These are phyloP conservation scores for Trichosanthes truncata DNA, from an alignment of 306 rosid species.

Conservation along the genomic window DNA sequence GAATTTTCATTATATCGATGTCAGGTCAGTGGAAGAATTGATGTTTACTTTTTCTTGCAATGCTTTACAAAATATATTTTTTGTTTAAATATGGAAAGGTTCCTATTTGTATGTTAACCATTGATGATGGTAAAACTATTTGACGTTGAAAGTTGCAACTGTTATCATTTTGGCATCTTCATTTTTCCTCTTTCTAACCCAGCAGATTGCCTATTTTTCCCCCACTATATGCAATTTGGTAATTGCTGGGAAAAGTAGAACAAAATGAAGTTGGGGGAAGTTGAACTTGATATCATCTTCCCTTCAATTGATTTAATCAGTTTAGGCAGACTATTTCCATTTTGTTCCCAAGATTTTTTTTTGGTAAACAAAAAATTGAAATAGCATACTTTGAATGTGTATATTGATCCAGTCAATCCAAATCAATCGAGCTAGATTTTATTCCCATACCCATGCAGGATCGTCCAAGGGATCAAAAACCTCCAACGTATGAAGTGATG, in stretches of 20 bases:
- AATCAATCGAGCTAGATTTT: neutral
- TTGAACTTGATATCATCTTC: neutral
- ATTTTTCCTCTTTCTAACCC: neutral
- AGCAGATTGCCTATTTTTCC: neutral
- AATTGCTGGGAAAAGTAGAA: neutral
- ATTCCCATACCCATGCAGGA: neutral
- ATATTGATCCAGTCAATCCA: neutral
- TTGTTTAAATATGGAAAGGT: conserved; percentile 3
- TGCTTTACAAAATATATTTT: neutral
- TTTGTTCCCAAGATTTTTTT: neutral
- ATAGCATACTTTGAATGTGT: neutral
- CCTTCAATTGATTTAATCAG: neutral
- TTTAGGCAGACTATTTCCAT: neutral
- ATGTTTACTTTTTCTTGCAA: conserved; percentile 6
- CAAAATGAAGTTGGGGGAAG: neutral
- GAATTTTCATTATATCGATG: conserved; percentile 6
- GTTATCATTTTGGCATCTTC: neutral
- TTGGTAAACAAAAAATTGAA: neutral
- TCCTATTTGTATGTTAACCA: neutral
- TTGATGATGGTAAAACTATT: neutral
- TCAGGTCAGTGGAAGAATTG: conserved; percentile 6
- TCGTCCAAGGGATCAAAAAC: neutral
- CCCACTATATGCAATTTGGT: neutral
- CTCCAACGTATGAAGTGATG: neutral
- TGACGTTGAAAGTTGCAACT: conserved; percentile 1